phyloP scores from a whole-genome alignment of 352 stramenopile genomes.

The Phytophthora uliginosa region DNA sequence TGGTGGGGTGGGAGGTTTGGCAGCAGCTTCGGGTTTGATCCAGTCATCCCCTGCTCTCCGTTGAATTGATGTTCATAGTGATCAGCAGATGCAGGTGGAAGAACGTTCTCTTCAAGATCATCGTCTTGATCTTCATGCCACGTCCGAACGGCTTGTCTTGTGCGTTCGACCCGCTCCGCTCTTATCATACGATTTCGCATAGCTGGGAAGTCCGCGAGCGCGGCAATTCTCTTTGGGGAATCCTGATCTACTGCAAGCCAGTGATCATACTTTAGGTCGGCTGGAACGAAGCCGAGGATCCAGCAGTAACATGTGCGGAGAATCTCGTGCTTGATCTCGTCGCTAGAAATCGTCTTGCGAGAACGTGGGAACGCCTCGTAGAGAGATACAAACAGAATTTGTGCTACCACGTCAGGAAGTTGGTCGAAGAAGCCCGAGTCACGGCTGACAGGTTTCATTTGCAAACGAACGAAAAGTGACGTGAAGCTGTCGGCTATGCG shows the following conservation, averaged over 20 bases:
- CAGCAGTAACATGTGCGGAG: conserved; percentile 67
- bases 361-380: conserved; percentile 83
- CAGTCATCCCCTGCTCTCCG: conserved; percentile 4
- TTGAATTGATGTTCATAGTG: conserved; percentile 4
- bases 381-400: conserved; percentile 71
- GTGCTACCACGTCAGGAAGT: conserved; percentile 65
- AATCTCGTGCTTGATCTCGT: conserved; percentile 48
- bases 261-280: conserved; percentile 54
- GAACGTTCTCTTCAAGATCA: conserved; percentile 8
- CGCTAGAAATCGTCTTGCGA: conserved; percentile 50
- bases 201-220: conserved; percentile 68
- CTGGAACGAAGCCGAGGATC: conserved; percentile 72
- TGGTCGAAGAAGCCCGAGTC: conserved; percentile 67
- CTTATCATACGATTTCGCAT: conserved; percentile 77
- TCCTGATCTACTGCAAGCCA: conserved; percentile 71
- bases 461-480: conserved; percentile 65
- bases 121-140: conserved; percentile 50
- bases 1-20: conserved; percentile 16
- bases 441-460: conserved; percentile 58
- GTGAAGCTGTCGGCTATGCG: conserved; percentile 82
- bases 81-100: not conserved
- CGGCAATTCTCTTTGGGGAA: conserved; percentile 66
- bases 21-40: conserved; percentile 15
- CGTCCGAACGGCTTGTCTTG: conserved; percentile 61
- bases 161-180: conserved; percentile 70